Base-by-base conservation (phyloP, 495 filamentous ascomycete genomes). In the Poronia punctata region DNA sequence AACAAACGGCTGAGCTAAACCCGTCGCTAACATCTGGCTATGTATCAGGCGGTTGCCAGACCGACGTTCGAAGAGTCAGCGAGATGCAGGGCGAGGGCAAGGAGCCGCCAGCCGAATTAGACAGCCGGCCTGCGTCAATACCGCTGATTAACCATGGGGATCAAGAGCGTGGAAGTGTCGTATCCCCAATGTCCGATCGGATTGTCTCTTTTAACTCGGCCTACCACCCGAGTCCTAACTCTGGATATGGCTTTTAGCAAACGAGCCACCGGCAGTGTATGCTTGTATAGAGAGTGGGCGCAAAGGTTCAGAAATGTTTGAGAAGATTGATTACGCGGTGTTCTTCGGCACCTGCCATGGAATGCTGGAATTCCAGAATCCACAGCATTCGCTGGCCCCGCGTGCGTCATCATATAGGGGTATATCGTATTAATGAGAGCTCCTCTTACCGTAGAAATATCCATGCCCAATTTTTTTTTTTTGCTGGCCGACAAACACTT, bases 271-370 rank as follows among this genome's bases (percentile, higher is more conserved):
- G 19, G 12, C 10, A 12, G 24, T 7, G 12, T 5, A 16, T 17
- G 16, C 3, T 22, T 14, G 19, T 8, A 22, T 25, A 7, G 15
- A 2, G 22, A 10, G 14, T 7, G 12, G 23, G 1, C 9, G 19
- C 17, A 4, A 29, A 10, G 3, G 50, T 46, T 71, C 67, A 70
- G 67, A 67, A 30, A 51, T 36, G 48, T 52, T n/a, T 71, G 68
- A 72, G 69, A 72, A 72, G 69, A 72, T 72, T 56, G 45, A 28
- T 57, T 56, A 59, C 62, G 65, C 69, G 69, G 69, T 67, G 44
- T 64, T 67, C 64, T 37, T 71, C 69, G 64, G 54, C 69, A 61
- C 52, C 17, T 53, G 53, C 40, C 47, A 27, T 46, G 43, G 30
- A 35, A 32, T 46, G 25, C 47, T 54, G 52, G 35, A 38, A 40